Base-by-base conservation (phyloP, 2,329 filamentous ascomycete genomes). In the Penicillium capsulatum region DNA sequence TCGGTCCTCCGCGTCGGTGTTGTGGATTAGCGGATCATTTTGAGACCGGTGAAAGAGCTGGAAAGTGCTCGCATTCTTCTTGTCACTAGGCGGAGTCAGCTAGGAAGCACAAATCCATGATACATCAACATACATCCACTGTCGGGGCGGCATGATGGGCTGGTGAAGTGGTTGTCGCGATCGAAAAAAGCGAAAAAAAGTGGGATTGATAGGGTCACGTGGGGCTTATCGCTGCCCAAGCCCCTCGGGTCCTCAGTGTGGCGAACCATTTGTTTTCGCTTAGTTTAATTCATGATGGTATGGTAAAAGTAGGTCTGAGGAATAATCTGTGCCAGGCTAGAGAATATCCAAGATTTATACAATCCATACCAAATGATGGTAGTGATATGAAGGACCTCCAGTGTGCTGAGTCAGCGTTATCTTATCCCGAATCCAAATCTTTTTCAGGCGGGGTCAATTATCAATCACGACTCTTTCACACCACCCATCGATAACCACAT, bases 11-110 rank as follows among this genome's bases (percentile, higher is more conserved):
- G 88, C 90, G 58, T 83, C 77, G 57, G 84, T 78, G 72, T 98
- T 90, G 76, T 98, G 85, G 64, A 98, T 96, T 57, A 91, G 80
- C 32, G 94, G 92, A 66, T 98, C 92, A 80, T 96, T 88, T 70
- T 98, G 94, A 22, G 91, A 87, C 60, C 92, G 87, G 70, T 96
- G 87, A 57, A 97, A 88, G 63, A 98, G 85, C 55, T 85, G 84
- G 69, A 94, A 97, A 69, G 90, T 92, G 64, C 86, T 85, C 55
- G 92, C 90, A 45, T 79, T 84, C 69, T 95, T 94, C 73, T 95
- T 96, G 74, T 96, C 79, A 54, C 80, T 83, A 60, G 36, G n/a
- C n/a, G n/a, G n/a, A n/a, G n/a, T n/a, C n/a, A n/a, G n/a, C n/a
- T n/a, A n/a, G n/a, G n/a, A n/a, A n/a, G n/a, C n/a, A n/a, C 10